Evolutionary conservation across 2,329 filamentous ascomycete species (phyloP), one percentile per base, ranked within the genome.

Genomic region (Macrophomina phaseolina): DNA sequence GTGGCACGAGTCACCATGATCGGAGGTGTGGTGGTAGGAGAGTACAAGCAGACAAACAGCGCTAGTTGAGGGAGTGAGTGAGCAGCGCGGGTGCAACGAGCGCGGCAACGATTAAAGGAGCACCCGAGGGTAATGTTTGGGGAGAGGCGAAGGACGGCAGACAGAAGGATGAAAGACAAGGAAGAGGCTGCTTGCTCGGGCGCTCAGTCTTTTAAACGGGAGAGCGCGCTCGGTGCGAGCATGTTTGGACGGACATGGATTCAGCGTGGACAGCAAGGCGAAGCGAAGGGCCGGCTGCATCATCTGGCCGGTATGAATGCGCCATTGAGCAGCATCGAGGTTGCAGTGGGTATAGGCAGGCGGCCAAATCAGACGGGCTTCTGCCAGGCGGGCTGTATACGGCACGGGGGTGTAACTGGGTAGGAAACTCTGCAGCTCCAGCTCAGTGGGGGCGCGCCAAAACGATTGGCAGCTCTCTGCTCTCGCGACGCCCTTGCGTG

Each of bases 381-480:
- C 63, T 65, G 63, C 63, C 63, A 65, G 63, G 63, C 63, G 42
- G 48, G 63, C 63, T 65, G 63, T 65, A 65, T 65, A 65, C 64
- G 53, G 64, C 45, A 66, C 64, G 45, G 53, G 53, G 64, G 53
- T 60, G 64, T 66, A 58, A 60, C 64, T 66, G 64, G 64, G 40
- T 45, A 46, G 42, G 53, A 45, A 51, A 52, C 61, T 52, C 23
- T 48, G 61, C 61, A 48, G 48, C 61, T 45, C 38, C 45, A 42
- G 52, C 51, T 23, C 52, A 40, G 63, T 65, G 63, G 63, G 63
- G 63, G 64, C 53, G 46, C 65, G 55, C 38, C 65, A 53, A 55
- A 66, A 34, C 65, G 65, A 66, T 62, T 66, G 65, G 65, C 55
- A 62, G 64, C 64, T 66, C 63, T 65, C 60, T 53, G 61, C 46